Conservation (phyloP, 345 rosid genomes). For the Melaleuca quinquenervia region DNA sequence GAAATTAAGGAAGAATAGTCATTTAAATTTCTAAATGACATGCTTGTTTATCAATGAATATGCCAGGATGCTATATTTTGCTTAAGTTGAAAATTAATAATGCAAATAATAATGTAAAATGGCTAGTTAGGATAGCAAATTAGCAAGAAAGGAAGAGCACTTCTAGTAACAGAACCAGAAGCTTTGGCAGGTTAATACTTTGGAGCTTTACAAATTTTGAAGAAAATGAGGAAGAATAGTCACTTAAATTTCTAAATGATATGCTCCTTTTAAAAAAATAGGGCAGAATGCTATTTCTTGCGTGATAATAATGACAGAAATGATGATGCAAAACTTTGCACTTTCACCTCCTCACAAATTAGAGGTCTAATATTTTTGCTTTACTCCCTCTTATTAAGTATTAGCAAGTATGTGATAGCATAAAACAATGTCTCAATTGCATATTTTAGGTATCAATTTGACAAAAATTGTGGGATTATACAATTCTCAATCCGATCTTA, state of each 20-base stretch:
- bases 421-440: not conserved
- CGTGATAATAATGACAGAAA: not conserved
- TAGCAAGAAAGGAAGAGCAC: not conserved
- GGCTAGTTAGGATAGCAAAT: not conserved
- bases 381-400: not conserved
- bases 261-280: not conserved
- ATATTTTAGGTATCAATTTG: not conserved
- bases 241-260: not conserved
- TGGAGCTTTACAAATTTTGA: not conserved
- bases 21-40: not conserved
- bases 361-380: not conserved
- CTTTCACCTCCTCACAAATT: not conserved
- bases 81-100: not conserved
- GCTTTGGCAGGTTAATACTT: not conserved
- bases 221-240: not conserved
- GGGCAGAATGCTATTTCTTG: not conserved
- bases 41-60: not conserved
- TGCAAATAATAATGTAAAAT: not conserved
- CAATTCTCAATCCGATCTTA: not conserved
- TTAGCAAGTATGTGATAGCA: not conserved
- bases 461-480: not conserved
- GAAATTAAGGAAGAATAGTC: not conserved
- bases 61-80: not conserved
- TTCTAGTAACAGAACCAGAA: not conserved
- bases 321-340: not conserved